A percentile compares a stretch with the other conserved stretches of the same genome.
phyloP scores from a whole-genome alignment of 306 rosid species.

The Sicyos edulis region DNA sequence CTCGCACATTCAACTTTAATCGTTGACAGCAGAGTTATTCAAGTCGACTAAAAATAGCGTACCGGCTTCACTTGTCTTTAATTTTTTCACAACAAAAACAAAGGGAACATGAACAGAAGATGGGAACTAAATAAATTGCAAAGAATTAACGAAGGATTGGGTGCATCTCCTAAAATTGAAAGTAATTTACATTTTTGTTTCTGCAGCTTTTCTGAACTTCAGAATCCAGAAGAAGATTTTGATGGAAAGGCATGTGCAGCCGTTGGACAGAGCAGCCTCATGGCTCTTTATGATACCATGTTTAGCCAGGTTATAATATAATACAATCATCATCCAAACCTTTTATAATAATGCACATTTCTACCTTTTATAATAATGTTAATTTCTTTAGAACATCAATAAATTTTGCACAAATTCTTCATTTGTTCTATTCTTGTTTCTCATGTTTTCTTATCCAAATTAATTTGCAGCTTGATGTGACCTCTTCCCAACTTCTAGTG shows the following conservation, averaged over 20 bases:
- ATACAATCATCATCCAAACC: background rate
- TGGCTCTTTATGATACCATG: slow-evolving; percentile 93
- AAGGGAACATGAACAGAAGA: no score
- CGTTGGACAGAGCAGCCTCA: slow-evolving; percentile 90
- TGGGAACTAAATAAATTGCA: background rate
- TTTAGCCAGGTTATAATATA: slow-evolving; percentile 59
- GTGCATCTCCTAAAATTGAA: background rate
- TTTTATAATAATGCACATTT: background rate
- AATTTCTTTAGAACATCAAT: background rate
- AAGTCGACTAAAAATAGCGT: no score
- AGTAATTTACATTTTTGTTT: background rate
- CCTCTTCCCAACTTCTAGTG: slow-evolving; percentile 92
- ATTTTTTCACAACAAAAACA: no score
- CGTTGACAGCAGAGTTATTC: no score
- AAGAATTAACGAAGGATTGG: background rate
- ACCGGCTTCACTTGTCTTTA: no score
- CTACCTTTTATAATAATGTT: no score
- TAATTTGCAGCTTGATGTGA: slow-evolving; percentile 72
- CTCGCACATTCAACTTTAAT: no score
- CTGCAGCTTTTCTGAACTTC: slow-evolving; percentile 81
- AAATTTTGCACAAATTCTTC: background rate
- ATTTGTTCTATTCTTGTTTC: background rate
- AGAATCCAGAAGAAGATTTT: slow-evolving; percentile 52
- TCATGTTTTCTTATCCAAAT: slow-evolving; percentile 14
- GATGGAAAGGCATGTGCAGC: slow-evolving; percentile 95